A percentile compares a stretch with the other conserved stretches of the same genome.
These are phyloP conservation scores for Aschersonia sp. DNA, from an alignment of 2,329 filamentous ascomycete species.

Conservation along the genomic window DNA sequence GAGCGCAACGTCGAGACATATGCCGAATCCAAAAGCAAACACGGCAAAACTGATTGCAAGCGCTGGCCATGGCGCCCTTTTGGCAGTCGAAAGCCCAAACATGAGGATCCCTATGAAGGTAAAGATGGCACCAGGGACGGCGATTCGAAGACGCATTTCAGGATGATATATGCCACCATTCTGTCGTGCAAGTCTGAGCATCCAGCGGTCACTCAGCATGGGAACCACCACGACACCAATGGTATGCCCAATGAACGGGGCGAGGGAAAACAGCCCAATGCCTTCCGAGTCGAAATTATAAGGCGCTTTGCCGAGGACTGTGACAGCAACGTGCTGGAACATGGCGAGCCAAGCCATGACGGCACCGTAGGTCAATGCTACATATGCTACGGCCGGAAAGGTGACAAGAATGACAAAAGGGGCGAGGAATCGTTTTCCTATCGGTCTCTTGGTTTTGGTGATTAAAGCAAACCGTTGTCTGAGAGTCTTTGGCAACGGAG, in stretches of 20 bases:
- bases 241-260: constrained; percentile 20
- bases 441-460: constrained; percentile 6
- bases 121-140: constrained; percentile 12
- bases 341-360: constrained; percentile 20
- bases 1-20: constrained; percentile 17
- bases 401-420: constrained; percentile 6
- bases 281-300: constrained; percentile 13
- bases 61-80: constrained; percentile 23
- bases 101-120: constrained; percentile 18
- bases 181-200: constrained; percentile 18
- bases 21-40: constrained; percentile 21
- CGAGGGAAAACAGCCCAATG: constrained; percentile 12
- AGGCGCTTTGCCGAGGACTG: constrained; percentile 14
- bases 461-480: constrained; percentile 9
- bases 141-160: constrained; percentile 23
- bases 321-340: constrained; percentile 5
- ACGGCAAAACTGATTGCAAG: constrained; percentile 19
- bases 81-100: constrained; percentile 17
- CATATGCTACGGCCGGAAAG: constrained; percentile 21
- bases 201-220: constrained; percentile 20
- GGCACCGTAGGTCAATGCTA: constrained; percentile 22
- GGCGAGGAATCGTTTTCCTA: constrained; percentile 4
- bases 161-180: constrained; percentile 26
- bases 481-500: constrained; percentile 4
- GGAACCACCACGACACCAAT: constrained; percentile 21